Base-by-base conservation (phyloP, 2,329 filamentous ascomycete genomes). In the Paramyrothecium roridum region DNA sequence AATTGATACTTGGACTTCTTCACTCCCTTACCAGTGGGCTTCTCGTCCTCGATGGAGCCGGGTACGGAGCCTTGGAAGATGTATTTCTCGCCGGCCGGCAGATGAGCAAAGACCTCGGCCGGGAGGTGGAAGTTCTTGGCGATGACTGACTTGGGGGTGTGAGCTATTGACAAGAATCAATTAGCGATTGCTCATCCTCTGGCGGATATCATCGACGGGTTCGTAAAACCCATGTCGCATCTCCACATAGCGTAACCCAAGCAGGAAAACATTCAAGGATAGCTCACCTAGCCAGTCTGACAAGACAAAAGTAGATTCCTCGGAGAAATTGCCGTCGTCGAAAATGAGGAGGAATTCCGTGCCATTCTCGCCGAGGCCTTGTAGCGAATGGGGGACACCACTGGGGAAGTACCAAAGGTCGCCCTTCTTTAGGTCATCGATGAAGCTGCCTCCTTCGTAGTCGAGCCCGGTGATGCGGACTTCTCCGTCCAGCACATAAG, bases 381-480 rank as follows among this genome's bases (percentile, higher is more conserved):
- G 89, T 2, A 93, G 81, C 0, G 87, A 90, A 69, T 93, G 89
- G 12, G 89, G 89, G 34, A 91, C 81, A 8, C 89, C 89, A 12
- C 85, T 84, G 21, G 89, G 89, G 73, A 93, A 93, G 65, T 90
- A 93, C 89, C 88, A 93, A 8, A 93, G 70, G 61, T 93, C 90
- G 4, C 90, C 90, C 65, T 89, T 86, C 65, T 85, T 81, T 21
- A 93, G 72, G 65, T 93, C 89, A 60, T 91, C 89, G 57, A 92
- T 82, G 68, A 91, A 92, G 59, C 84, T 89, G 57, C 89, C 84
- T 11, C 89, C 89, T 58, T 93, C 86, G 46, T 87, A 84, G 70
- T 91, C 88, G 19, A 92, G 79, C 1, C 85, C 88, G 0, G 88
- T 90, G 52, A 92, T 82, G 53, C 89, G 84, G 20, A 89, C 87